phyloP scores from a whole-genome alignment of 129 eudicot species.

The Helianthus tuberosus region DNA sequence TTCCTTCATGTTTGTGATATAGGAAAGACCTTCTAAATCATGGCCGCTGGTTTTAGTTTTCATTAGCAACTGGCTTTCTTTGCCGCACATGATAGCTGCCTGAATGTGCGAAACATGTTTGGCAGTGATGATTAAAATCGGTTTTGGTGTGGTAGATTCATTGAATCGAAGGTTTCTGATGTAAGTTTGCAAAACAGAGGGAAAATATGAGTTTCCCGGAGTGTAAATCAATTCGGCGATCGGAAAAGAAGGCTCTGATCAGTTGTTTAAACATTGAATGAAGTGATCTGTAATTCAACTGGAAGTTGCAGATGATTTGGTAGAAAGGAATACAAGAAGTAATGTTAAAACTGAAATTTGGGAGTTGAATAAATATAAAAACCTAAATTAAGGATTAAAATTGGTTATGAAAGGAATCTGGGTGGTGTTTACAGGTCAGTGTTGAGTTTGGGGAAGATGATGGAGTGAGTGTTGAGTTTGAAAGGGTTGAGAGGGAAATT shows the following conservation, averaged over 20 bases:
- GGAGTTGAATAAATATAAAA: too few species aligned
- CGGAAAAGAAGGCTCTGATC: slow-evolving; percentile 12
- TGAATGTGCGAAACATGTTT: slow-evolving; percentile 13
- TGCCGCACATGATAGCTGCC: too few species aligned
- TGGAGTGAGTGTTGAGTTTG: too few species aligned
- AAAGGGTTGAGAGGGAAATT: too few species aligned
- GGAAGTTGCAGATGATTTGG: slow-evolving; percentile 9
- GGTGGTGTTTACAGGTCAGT: too few species aligned
- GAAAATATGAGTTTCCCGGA: background rate
- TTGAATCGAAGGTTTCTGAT: slow-evolving; percentile 17
- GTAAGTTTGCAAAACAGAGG: slow-evolving; percentile 5
- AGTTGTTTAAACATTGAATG: slow-evolving; percentile 1
- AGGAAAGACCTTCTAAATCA: background rate
- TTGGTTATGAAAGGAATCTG: too few species aligned
- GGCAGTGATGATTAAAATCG: background rate
- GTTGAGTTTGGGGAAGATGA: too few species aligned
- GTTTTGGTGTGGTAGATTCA: slow-evolving; percentile 4
- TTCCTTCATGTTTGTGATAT: background rate
- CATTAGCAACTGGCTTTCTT: background rate
- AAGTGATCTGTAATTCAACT: background rate
- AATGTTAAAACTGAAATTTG: background rate
- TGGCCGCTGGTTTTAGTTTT: slow-evolving; percentile 1
- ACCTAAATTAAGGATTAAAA: too few species aligned
- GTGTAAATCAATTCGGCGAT: slow-evolving; percentile 8
- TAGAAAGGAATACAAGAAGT: slow-evolving; percentile 1